These are phyloP conservation scores for Beauveria sp. DNA, from an alignment of 2,329 filamentous ascomycete genomes.

Conservation along the genomic window DNA sequence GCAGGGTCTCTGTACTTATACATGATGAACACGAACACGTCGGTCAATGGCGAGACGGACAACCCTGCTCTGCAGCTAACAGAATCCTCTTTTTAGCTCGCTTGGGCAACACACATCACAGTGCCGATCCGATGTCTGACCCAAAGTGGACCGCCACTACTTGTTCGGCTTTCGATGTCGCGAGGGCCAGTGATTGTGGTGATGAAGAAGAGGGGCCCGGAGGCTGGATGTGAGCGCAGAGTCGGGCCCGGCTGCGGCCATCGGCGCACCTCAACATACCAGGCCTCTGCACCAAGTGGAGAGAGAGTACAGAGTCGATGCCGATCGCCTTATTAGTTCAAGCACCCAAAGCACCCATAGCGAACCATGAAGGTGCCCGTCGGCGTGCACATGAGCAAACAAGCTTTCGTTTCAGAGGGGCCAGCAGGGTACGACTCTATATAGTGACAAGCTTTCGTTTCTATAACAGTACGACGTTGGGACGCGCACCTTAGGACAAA, in stretches of 20 bases:
- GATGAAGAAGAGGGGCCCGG: not conserved
- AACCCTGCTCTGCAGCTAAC: not conserved
- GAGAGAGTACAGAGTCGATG: not conserved
- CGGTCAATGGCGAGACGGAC: not conserved
- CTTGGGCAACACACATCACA: constrained; percentile 1
- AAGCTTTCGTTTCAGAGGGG: not conserved
- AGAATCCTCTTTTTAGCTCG: not conserved
- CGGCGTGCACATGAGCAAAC: not conserved
- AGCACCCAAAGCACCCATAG: not conserved
- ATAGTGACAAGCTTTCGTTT: not conserved
- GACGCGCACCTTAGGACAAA: not conserved
- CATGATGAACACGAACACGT: not conserved
- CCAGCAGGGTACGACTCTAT: not conserved
- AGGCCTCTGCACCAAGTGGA: constrained; percentile 5
- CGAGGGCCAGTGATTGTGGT: not conserved
- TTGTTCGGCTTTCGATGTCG: constrained; percentile 6
- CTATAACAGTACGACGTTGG: not conserved
- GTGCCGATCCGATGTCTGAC: constrained; percentile 11
- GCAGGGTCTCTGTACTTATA: constrained; percentile 1
- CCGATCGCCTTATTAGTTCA: not conserved
- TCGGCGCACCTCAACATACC: constrained; percentile 1
- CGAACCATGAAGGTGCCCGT: not conserved
- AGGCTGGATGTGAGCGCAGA: not conserved
- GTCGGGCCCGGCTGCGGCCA: constrained; percentile 4
- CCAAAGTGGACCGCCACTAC: not conserved